Evolutionary conservation across 1,139 yeast genomes (phyloP).

Genomic region (Saccharomyces hybrid): DNA sequence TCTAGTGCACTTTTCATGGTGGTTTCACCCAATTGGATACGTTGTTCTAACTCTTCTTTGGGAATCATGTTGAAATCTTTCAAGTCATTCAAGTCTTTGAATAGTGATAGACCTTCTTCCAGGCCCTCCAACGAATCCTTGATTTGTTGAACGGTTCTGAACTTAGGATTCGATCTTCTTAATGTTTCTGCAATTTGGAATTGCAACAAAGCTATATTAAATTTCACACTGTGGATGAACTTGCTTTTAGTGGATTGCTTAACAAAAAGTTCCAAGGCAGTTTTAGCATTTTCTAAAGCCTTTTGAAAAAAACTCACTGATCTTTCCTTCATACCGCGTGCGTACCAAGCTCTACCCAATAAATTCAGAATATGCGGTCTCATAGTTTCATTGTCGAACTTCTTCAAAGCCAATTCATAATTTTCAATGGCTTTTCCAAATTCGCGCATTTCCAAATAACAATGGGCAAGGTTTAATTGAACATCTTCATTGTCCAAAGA

Average conservation of each 20-base stretch:
- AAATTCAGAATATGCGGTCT: constrained; percentile 55
- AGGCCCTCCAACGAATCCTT: constrained; percentile 51
- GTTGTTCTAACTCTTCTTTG: constrained; percentile 65
- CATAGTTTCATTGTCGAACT: constrained; percentile 51
- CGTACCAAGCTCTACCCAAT: constrained; percentile 86
- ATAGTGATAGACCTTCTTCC: constrained; percentile 51
- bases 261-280: constrained; percentile 43
- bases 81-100: constrained; percentile 55
- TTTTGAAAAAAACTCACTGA: constrained; percentile 51
- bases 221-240: constrained; percentile 45
- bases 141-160: constrained; percentile 58
- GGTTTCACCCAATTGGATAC: constrained; percentile 76
- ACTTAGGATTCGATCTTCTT: constrained; percentile 52
- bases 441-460: constrained; percentile 73
- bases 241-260: constrained; percentile 27
- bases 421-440: constrained; percentile 81
- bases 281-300: constrained; percentile 55
- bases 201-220: constrained; percentile 77
- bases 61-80: constrained; percentile 64
- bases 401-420: constrained; percentile 69
- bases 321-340: constrained; percentile 67
- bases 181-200: constrained; percentile 83
- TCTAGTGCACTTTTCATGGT: constrained; percentile 68
- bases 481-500: constrained; percentile 79
- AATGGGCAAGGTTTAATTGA: constrained; percentile 82